Conservation (phyloP, 2,329 filamentous ascomycete species). For the Setomelanomma holmii region DNA sequence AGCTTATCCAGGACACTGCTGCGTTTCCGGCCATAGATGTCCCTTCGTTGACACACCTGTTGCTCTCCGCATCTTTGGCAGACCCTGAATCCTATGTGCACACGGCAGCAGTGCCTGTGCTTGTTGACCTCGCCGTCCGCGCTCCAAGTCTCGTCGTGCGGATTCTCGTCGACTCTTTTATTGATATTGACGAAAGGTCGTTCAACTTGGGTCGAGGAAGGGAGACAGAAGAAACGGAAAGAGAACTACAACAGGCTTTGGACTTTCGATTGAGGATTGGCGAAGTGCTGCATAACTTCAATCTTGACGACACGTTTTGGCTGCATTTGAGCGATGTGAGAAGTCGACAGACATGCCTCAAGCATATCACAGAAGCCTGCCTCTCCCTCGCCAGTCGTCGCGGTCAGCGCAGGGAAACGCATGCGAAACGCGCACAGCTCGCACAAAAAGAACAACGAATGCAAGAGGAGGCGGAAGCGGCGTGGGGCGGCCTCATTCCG, state of each 20-base stretch:
- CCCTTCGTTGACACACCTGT: conserved; percentile 67
- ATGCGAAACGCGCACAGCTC: conserved; percentile 63
- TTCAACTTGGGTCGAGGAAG: conserved; percentile 22
- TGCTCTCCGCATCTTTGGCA: conserved; percentile 69
- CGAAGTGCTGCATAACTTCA: conserved; percentile 54
- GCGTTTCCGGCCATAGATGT: conserved; percentile 69
- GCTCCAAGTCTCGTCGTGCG: conserved; percentile 68
- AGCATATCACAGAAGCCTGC: conserved; percentile 62
- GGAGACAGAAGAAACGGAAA: conserved; percentile 28
- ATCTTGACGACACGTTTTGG: conserved; percentile 28
- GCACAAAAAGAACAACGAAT: conserved; percentile 58
- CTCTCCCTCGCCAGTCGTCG: conserved; percentile 70
- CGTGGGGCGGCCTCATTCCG: conserved; percentile 61
- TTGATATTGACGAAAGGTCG: conserved; percentile 64
- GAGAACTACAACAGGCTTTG: conserved; percentile 50
- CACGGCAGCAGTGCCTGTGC: conserved; percentile 69
- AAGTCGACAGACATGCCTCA: conserved; percentile 17
- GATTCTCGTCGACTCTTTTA: conserved; percentile 71
- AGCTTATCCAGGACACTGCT: conserved; percentile 59
- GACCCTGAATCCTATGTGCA: conserved; percentile 77
- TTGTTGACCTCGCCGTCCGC: conserved; percentile 66
- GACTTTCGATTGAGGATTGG: conserved; percentile 73
- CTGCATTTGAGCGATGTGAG: not conserved
- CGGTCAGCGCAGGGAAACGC: conserved; percentile 66
- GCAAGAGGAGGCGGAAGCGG: conserved; percentile 58